These are phyloP conservation scores for Brassica balearica DNA, from an alignment of 441 rosid genomes.

Conservation along the genomic window DNA sequence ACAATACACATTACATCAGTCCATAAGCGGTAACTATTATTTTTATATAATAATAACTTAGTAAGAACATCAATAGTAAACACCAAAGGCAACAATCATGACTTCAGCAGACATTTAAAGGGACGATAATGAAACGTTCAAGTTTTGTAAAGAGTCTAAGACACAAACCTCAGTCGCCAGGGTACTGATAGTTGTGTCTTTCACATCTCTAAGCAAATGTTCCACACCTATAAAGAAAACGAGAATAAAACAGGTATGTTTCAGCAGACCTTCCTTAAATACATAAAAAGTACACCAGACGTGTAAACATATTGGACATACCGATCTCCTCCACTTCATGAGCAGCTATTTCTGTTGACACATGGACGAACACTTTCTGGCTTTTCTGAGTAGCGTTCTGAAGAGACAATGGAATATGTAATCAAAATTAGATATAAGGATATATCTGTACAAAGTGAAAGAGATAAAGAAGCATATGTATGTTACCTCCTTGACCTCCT, in stretches of 20 bases:
- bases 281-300: neutral
- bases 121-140: neutral
- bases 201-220: conserved; percentile 74
- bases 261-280: conserved; percentile 5
- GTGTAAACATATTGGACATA: conserved; percentile 37
- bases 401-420: conserved; percentile 9
- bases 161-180: conserved; percentile 78
- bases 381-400: conserved; percentile 98
- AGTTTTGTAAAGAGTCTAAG: conserved; percentile 5
- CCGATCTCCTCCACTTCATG: conserved; percentile 84
- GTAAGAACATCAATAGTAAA: conserved; percentile 8
- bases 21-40: neutral
- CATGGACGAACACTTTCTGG: conserved; percentile 91
- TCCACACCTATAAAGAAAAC: conserved; percentile 55
- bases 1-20: neutral
- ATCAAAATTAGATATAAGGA: conserved; percentile 1
- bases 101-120: conserved; percentile 1
- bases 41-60: neutral
- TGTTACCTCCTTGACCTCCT: too few relatives aligned
- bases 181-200: conserved; percentile 78
- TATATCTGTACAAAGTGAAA: neutral
- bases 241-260: conserved; percentile 11
- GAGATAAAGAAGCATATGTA: too few relatives aligned
- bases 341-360: conserved; percentile 78
- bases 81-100: neutral